phyloP scores from a whole-genome alignment of 768 basidiomycete species.

The Rhizopogon sp. region DNA sequence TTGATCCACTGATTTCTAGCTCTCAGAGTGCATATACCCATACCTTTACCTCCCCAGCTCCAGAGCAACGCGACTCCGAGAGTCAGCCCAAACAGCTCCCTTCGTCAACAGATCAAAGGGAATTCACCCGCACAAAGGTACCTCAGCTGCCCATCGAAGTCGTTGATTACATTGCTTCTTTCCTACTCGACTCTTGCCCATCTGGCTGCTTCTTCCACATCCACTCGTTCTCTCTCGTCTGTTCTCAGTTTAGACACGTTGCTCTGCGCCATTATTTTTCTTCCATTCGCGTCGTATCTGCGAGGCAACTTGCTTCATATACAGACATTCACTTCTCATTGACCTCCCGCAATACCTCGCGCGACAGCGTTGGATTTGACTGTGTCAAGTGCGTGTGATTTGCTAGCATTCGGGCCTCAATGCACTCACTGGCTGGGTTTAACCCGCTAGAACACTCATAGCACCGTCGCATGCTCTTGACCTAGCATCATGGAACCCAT shows the following conservation, averaged over 20 bases:
- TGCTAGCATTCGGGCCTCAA: constrained; percentile 11
- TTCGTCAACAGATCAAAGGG: background rate
- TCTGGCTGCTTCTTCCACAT: constrained; percentile 29
- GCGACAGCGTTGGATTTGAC: constrained; percentile 25
- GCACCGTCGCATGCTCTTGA: constrained; percentile 14
- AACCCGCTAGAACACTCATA: constrained; percentile 13
- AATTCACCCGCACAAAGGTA: background rate
- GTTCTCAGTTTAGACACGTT: constrained; percentile 36
- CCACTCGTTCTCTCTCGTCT: constrained; percentile 35
- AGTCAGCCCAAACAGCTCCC: background rate
- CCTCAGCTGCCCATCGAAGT: constrained; percentile 26
- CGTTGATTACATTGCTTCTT: constrained; percentile 19
- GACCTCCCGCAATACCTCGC: constrained; percentile 15
- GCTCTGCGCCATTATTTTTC: constrained; percentile 33
- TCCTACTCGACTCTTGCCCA: constrained; percentile 12
- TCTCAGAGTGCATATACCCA: constrained; percentile 9
- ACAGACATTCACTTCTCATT: constrained; percentile 27
- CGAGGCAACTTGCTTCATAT: constrained; percentile 22
- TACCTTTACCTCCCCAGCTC: constrained; percentile 19
- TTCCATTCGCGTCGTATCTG: constrained; percentile 14
- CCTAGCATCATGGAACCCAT: constrained; percentile 20
- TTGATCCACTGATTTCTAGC: constrained; percentile 8
- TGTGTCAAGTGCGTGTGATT: constrained; percentile 43
- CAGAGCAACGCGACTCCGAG: constrained; percentile 3
- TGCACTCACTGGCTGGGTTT: constrained; percentile 1